These are phyloP conservation scores for Blastobotrys apis DNA, from an alignment of 1,139 yeast genomes.

Conservation along the genomic window DNA sequence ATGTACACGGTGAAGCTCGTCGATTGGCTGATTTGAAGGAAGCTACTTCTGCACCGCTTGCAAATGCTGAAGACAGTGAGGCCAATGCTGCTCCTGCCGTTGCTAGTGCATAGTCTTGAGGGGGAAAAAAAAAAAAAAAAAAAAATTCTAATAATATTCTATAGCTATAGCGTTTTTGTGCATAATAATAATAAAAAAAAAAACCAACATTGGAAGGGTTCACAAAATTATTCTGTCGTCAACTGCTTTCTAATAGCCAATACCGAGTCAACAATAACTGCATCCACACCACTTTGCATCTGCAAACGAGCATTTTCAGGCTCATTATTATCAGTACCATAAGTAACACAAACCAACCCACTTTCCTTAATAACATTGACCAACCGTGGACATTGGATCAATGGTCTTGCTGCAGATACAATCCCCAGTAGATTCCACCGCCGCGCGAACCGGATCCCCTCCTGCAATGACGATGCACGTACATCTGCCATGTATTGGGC, in stretches of 20 bases:
- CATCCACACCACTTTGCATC: conserved; percentile 94
- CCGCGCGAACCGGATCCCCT: conserved; percentile 85
- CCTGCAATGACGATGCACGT: conserved; percentile 82
- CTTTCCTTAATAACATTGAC: conserved; percentile 84
- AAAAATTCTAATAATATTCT: background rate
- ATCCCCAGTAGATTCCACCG: conserved; percentile 92
- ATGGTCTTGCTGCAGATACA: conserved; percentile 83
- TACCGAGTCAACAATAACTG: conserved; percentile 93
- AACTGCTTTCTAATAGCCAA: conserved; percentile 87
- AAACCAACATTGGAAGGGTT: background rate
- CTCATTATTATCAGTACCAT: conserved; percentile 79
- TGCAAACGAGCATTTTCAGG: conserved; percentile 83
- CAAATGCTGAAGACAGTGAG: background rate
- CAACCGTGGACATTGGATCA: conserved; percentile 81
- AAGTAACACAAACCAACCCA: conserved; percentile 91
- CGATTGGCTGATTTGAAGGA: conserved; percentile 61
- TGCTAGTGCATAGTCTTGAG: background rate
- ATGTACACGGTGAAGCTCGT: conserved; percentile 69
- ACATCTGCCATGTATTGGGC: conserved; percentile 80
- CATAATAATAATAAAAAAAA: too few species aligned
- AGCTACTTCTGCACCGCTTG: conserved; percentile 15
- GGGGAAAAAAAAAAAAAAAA: conserved; percentile 4
- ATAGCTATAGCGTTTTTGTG: background rate
- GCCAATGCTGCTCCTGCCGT: background rate
- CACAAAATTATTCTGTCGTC: conserved; percentile 18